Percentiles rank a stretch among this genome's conserved stretches.
Conservation (phyloP, 2,329 filamentous ascomycete species). For the Hysterium pulicare region DNA sequence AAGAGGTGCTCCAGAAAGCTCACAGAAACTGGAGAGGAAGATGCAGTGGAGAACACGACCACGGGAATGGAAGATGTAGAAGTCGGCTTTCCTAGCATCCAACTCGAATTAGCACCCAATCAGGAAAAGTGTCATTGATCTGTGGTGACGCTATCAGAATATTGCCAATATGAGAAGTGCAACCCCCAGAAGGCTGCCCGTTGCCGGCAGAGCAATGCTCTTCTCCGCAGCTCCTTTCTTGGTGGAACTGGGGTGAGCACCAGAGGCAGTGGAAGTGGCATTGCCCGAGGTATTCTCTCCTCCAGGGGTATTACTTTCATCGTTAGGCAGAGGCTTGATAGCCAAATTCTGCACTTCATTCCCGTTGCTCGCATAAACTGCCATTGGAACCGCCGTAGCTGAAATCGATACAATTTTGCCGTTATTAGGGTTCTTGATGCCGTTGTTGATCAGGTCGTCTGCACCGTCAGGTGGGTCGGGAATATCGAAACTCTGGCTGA, state of each 20-base stretch:
- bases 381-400: conserved; percentile 53
- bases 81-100: no score
- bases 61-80: no score
- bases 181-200: not conserved
- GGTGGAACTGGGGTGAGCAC: not conserved
- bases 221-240: conserved; percentile 1
- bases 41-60: no score
- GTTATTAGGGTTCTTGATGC: conserved; percentile 61
- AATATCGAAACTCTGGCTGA: conserved; percentile 76
- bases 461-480: conserved; percentile 66
- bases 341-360: conserved; percentile 60
- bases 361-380: conserved; percentile 57
- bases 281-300: conserved; percentile 33
- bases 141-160: no score
- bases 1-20: not conserved
- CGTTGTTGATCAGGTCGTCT: conserved; percentile 70
- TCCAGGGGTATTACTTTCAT: conserved; percentile 55
- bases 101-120: no score
- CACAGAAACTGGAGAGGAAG: not conserved
- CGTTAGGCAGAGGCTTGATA: conserved; percentile 52
- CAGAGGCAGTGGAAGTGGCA: not conserved
- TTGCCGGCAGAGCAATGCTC: not conserved
- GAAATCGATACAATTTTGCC: conserved; percentile 57
- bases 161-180: not conserved
- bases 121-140: no score